A percentile compares a stretch with the other conserved stretches of the same genome.
These are phyloP conservation scores for Arabis alpina DNA, from an alignment of 345 rosid genomes.

Conservation along the genomic window DNA sequence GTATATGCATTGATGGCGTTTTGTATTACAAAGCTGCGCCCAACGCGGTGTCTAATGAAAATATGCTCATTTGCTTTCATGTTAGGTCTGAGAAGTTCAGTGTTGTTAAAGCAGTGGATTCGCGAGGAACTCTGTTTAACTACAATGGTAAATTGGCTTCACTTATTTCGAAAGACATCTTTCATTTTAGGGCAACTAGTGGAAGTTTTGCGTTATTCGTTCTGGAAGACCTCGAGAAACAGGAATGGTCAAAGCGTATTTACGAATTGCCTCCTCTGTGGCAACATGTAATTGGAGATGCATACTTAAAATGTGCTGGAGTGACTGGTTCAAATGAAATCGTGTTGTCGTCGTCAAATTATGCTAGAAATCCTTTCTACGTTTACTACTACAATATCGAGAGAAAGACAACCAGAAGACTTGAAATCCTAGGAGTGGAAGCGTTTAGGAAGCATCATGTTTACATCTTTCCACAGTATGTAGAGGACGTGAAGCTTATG, in stretches of 20 bases:
- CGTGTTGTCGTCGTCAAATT: background rate
- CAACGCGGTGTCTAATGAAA: background rate
- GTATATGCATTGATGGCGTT: conserved; percentile 17
- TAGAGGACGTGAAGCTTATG: conserved; percentile 3
- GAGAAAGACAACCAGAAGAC: background rate
- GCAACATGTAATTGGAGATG: background rate
- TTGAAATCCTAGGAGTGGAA: background rate
- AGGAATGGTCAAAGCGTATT: background rate
- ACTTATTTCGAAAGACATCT: background rate
- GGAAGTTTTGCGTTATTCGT: background rate
- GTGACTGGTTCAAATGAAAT: background rate
- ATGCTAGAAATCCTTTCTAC: background rate
- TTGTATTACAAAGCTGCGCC: background rate
- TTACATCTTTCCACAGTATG: background rate
- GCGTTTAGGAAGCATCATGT: background rate
- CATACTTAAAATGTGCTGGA: background rate
- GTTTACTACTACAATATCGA: background rate
- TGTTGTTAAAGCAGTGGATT: background rate
- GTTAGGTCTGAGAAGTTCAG: conserved; percentile 1
- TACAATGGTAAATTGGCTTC: conserved; percentile 5
- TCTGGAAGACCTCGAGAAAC: background rate
- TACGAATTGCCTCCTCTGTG: background rate
- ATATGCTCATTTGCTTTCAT: conserved; percentile 1
- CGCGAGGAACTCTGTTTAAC: background rate
- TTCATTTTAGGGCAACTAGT: background rate